These are phyloP conservation scores for Penicillium janthinellum DNA, from an alignment of 2,329 filamentous ascomycete species.

Conservation along the genomic window DNA sequence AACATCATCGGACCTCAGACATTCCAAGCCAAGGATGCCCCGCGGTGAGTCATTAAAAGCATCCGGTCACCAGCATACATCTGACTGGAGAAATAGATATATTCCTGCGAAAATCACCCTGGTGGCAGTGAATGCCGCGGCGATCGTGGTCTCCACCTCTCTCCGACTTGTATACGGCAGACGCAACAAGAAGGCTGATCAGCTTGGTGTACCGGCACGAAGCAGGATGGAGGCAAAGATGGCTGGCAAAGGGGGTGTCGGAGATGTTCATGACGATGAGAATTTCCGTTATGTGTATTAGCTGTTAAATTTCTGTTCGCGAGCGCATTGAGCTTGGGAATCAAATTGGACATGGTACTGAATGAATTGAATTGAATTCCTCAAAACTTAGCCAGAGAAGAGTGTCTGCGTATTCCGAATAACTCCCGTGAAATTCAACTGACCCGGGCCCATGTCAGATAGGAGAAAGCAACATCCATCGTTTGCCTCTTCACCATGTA, in stretches of 20 bases:
- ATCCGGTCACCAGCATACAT: no score
- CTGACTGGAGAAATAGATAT: slow-evolving; percentile 24
- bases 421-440: no score
- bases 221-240: slow-evolving; percentile 24
- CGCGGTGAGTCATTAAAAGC: slow-evolving; percentile 30
- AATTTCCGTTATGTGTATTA: slow-evolving; percentile 38
- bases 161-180: slow-evolving; percentile 29
- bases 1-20: slow-evolving; percentile 45
- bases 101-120: slow-evolving; percentile 43
- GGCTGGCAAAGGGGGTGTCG: slow-evolving; percentile 10
- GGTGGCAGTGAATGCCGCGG: slow-evolving; percentile 35
- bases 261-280: slow-evolving; percentile 28
- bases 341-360: not conserved
- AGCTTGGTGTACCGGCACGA: slow-evolving; percentile 25
- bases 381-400: no score
- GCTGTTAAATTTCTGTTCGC: not conserved
- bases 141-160: slow-evolving; percentile 29
- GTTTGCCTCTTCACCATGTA: not conserved
- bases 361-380: not conserved
- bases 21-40: slow-evolving; percentile 48
- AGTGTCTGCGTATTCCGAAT: not conserved
- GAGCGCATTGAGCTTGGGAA: not conserved
- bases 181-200: slow-evolving; percentile 30
- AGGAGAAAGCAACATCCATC: not conserved
- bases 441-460: no score